Conservation (phyloP, 2,329 filamentous ascomycete genomes). For the Alternaria sp. region DNA sequence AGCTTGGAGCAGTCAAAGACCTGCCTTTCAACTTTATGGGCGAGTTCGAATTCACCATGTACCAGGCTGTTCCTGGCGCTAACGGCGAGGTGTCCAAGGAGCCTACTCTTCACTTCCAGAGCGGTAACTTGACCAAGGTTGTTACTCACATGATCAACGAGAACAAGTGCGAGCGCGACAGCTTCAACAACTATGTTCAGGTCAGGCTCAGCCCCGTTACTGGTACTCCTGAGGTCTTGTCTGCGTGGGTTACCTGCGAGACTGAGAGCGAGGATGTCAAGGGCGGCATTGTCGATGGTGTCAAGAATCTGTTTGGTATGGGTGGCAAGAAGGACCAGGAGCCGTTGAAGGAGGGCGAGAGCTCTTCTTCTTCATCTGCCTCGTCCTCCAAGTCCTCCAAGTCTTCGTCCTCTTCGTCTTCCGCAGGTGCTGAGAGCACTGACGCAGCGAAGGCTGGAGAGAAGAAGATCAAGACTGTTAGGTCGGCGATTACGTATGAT, state of each 20-base stretch:
- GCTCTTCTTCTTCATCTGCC: constrained; percentile 50
- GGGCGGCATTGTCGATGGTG: constrained; percentile 85
- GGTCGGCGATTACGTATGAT: constrained; percentile 59
- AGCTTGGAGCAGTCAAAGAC: constrained; percentile 80
- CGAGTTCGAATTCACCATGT: constrained; percentile 81
- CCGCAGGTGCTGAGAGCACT: constrained; percentile 54
- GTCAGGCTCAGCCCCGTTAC: constrained; percentile 74
- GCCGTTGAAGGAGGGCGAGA: constrained; percentile 63
- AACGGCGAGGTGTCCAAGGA: constrained; percentile 59
- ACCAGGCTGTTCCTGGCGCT: constrained; percentile 68
- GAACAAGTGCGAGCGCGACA: constrained; percentile 75
- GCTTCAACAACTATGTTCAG: constrained; percentile 80
- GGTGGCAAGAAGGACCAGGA: constrained; percentile 87
- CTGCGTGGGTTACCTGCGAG: constrained; percentile 84
- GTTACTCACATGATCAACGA: constrained; percentile 79
- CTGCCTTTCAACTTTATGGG: constrained; percentile 81
- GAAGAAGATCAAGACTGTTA: constrained; percentile 60
- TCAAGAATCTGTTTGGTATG: constrained; percentile 96
- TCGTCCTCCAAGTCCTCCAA: constrained; percentile 50
- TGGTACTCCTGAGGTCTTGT: constrained; percentile 79
- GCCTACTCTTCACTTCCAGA: constrained; percentile 70
- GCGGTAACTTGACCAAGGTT: constrained; percentile 84
- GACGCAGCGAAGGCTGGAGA: constrained; percentile 56
- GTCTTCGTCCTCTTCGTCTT: constrained; percentile 54
- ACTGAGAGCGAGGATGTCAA: constrained; percentile 73